Base-by-base conservation (phyloP, 176 grass and related monocot genomes). In the Ananas comosus region DNA sequence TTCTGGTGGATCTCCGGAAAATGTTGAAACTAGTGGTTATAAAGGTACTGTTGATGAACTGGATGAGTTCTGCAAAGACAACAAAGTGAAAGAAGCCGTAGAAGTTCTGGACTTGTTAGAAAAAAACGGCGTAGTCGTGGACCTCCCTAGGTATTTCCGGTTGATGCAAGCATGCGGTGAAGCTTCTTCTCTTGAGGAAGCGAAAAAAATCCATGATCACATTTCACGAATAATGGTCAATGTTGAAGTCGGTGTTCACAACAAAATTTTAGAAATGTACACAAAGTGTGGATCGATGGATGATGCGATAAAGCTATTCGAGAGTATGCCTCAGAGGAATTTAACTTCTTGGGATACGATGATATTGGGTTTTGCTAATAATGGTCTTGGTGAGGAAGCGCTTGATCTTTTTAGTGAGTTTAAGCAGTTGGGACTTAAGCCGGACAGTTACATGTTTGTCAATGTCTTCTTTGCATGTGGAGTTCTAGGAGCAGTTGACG, bases 241-340 rank as follows among this genome's bases (percentile, higher is more conserved):
- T 81, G 33, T 65, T 80, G 87, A 90, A 49, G 77, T 75, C 57
- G 50, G 65, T 82, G 69, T 93, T 69, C 75, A 92, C 65, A 93
- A 99, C 73, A 84, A 82, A 79, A 82, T 93, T 81, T 69, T 99
- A 17, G 78, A 93, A 63, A 93, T 93, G 94, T 99, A 93, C 76
- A 66, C 81, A 50, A 99, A 80, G 70, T 99, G 94, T 72, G 85
- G 84, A 76, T 92, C 82, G 18, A 85, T 90, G 82, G 74, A 87
- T 72, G 77, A 99, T 74, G 84, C 87, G 27, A 87, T 78, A 53
- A 79, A 91, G 51, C 53, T 99, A 56, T 91, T 99, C 69, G 69
- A 70, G 80, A 72, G 57, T 64, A 93, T 99, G 90, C 69, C 78
- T 49, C 80, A 75, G 48, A 69, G 13, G 73, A 83, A 93, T 79